Evolutionary conservation across 129 eudicot genomes (phyloP).

Genomic region (Pittosporum tobira): DNA sequence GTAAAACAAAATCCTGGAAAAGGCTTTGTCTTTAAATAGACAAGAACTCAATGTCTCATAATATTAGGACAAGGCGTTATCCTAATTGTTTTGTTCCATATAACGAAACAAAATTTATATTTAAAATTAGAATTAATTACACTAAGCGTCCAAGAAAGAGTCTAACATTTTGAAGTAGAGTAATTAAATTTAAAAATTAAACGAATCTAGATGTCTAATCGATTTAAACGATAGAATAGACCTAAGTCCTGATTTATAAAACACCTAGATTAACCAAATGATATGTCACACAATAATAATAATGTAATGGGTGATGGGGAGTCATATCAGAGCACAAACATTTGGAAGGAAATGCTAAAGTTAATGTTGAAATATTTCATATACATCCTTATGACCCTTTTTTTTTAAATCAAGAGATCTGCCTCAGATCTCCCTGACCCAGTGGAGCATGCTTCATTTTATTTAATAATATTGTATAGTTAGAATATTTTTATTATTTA

Average conservation of each 20-base stretch:
- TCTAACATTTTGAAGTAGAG: too few species aligned
- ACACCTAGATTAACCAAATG: too few species aligned
- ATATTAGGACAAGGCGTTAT: constrained; percentile 15
- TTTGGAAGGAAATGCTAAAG: constrained; percentile 10
- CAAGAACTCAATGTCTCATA: constrained; percentile 12
- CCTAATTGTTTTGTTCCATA: not conserved
- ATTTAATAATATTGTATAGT: constrained; percentile 10
- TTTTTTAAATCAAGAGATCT: constrained; percentile 39
- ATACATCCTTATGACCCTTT: constrained; percentile 23
- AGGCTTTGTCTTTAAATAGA: constrained; percentile 8
- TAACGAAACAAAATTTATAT: not conserved
- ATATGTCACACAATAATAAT: not conserved
- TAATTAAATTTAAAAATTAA: too few species aligned
- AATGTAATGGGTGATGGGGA: not conserved
- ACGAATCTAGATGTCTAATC: too few species aligned
- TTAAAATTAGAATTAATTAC: not conserved
- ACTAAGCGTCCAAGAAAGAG: too few species aligned
- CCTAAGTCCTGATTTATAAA: too few species aligned
- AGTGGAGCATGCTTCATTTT: constrained; percentile 36
- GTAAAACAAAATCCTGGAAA: constrained; percentile 5
- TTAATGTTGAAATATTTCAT: constrained; percentile 20
- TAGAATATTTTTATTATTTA: constrained; percentile 10
- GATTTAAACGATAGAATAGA: too few species aligned
- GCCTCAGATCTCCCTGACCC: constrained; percentile 42
- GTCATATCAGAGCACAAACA: not conserved